Evolutionary conservation across 2,329 filamentous ascomycete genomes (phyloP).

Genomic region (Escovopsis weberi): DNA sequence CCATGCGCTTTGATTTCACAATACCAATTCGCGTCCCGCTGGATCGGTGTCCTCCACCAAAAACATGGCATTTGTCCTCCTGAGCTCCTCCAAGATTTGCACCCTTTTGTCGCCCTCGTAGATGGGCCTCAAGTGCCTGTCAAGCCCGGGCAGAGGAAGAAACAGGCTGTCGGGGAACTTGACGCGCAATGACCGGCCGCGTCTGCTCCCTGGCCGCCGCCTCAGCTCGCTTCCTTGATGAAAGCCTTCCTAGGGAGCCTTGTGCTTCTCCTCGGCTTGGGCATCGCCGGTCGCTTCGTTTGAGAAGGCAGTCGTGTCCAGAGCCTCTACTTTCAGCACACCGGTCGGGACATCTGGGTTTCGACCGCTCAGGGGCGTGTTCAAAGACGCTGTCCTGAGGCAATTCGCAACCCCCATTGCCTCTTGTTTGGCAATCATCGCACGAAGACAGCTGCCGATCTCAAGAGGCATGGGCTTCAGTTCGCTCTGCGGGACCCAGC

Average conservation of each 20-base stretch:
- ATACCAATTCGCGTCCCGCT: no score
- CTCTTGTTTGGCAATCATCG: not conserved
- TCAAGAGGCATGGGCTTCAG: conserved; percentile 20
- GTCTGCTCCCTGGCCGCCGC: conserved; percentile 3
- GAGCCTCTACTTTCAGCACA: no score
- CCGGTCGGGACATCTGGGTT: no score
- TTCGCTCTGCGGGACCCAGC: conserved; percentile 13
- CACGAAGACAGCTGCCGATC: conserved; percentile 10
- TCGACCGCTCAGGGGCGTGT: no score
- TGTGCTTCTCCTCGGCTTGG: not conserved
- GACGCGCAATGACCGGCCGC: conserved; percentile 6
- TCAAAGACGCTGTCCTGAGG: not conserved
- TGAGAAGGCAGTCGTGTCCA: not conserved
- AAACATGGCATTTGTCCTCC: conserved; percentile 15
- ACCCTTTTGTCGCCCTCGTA: conserved; percentile 8
- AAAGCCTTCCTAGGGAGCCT: not conserved
- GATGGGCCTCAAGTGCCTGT: conserved; percentile 9
- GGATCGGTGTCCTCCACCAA: no score
- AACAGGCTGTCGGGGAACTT: conserved; percentile 8
- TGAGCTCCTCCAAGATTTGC: conserved; percentile 15
- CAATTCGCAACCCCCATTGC: not conserved
- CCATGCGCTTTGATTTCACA: no score
- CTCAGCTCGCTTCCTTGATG: not conserved
- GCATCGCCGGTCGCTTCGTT: not conserved
- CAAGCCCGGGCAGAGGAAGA: conserved; percentile 12